A percentile compares a stretch with the other conserved stretches of the same genome.
phyloP scores from a whole-genome alignment of 345 rosid species.

The Erodium maritimum region DNA sequence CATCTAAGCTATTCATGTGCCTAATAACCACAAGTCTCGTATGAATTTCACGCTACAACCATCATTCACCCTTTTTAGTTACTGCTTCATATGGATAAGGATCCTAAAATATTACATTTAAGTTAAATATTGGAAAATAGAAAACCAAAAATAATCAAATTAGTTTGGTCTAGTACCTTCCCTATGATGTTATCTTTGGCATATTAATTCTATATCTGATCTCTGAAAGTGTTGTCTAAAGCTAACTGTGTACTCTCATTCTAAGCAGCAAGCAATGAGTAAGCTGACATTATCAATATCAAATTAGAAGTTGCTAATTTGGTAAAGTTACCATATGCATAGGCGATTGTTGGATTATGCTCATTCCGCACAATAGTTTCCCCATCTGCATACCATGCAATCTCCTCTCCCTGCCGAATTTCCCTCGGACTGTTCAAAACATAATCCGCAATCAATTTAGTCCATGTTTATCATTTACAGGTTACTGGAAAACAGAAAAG shows the following conservation, averaged over 20 bases:
- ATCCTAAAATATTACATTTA: not conserved
- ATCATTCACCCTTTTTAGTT: not conserved
- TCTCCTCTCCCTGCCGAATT: conserved; percentile 95
- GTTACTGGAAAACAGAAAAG: conserved; percentile 6
- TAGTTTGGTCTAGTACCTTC: not conserved
- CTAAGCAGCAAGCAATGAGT: not conserved
- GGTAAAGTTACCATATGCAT: conserved; percentile 75
- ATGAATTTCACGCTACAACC: not conserved
- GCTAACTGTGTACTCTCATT: not conserved
- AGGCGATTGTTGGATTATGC: conserved; percentile 74
- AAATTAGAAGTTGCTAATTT: conserved; percentile 1
- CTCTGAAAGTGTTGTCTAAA: not conserved
- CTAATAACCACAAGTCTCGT: not conserved
- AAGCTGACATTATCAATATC: not conserved
- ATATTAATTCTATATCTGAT: not conserved
- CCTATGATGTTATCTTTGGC: not conserved
- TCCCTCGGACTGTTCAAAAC: conserved; percentile 65
- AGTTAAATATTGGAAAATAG: no score
- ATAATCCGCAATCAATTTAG: conserved; percentile 15
- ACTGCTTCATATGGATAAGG: not conserved
- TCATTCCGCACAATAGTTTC: conserved; percentile 86
- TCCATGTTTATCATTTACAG: conserved; percentile 1
- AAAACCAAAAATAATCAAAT: not conserved
- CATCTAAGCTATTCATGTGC: not conserved
- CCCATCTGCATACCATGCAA: conserved; percentile 99